Conservation (phyloP, 768 basidiomycete species). For the Termitomyces sp. region DNA sequence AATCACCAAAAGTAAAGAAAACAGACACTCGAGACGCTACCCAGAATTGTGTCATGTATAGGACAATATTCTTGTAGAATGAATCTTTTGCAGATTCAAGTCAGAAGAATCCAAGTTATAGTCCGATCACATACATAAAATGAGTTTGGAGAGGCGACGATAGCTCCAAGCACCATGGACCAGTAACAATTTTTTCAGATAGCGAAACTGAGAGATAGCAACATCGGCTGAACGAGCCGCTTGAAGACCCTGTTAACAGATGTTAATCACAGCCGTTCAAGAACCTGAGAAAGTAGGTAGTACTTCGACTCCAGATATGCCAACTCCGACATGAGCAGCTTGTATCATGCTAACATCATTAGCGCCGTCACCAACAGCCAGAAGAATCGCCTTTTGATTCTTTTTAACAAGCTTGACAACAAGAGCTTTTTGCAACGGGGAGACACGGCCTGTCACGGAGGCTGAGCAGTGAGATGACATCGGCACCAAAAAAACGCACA, state of each 20-base stretch:
- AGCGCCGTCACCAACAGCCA: slow-evolving; percentile 96
- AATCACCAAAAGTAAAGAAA: not conserved
- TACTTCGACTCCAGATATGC: slow-evolving; percentile 96
- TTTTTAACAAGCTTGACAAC: slow-evolving; percentile 99
- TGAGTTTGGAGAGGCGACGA: slow-evolving; percentile 88
- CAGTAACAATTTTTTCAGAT: slow-evolving; percentile 87
- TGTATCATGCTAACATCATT: slow-evolving; percentile 99
- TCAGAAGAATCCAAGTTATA: slow-evolving; percentile 2
- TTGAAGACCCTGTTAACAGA: slow-evolving; percentile 73
- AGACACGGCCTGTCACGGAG: slow-evolving; percentile 73
- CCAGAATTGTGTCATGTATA: slow-evolving; percentile 99
- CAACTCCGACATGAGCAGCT: slow-evolving; percentile 95
- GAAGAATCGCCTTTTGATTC: slow-evolving; percentile 86
- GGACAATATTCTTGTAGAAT: slow-evolving; percentile 97
- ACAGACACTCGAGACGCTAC: slow-evolving; percentile 33
- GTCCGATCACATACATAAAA: slow-evolving; percentile 69
- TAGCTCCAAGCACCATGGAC: slow-evolving; percentile 99
- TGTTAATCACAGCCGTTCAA: not conserved
- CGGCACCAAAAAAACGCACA: slow-evolving; percentile 49
- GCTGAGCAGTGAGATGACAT: slow-evolving; percentile 1
- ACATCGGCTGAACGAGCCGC: slow-evolving; percentile 97
- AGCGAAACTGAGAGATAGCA: slow-evolving; percentile 97
- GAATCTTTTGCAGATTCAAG: slow-evolving; percentile 53
- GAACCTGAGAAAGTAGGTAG: slow-evolving; percentile 4
- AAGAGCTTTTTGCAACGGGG: slow-evolving; percentile 93